phyloP scores from a whole-genome alignment of 192 early-diverging fungal genomes.

The Neocallimastix lanati region DNA sequence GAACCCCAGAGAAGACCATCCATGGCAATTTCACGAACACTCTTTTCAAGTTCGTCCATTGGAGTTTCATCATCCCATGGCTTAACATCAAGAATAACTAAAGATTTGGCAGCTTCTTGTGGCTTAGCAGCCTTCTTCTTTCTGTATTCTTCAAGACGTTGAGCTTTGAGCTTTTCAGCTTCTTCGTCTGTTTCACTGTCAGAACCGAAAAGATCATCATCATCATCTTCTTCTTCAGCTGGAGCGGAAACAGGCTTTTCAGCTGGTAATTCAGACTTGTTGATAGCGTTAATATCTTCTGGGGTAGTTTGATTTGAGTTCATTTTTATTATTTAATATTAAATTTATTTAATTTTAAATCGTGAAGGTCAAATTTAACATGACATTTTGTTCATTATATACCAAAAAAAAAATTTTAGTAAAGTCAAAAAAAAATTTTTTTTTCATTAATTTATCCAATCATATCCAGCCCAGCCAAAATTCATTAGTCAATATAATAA shows the following conservation, averaged over 20 bases:
- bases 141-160: conserved; percentile 77
- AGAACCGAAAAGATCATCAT: conserved; percentile 88
- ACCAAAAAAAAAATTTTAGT: too few species aligned
- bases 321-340: too few species aligned
- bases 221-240: conserved; percentile 73
- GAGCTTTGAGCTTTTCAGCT: conserved; percentile 66
- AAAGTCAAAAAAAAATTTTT: too few species aligned
- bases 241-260: conserved; percentile 25
- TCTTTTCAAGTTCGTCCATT: conserved; percentile 52
- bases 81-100: conserved; percentile 84
- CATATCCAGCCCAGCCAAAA: too few species aligned
- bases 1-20: conserved; percentile 81
- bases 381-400: too few species aligned
- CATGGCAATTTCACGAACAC: conserved; percentile 58
- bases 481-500: too few species aligned
- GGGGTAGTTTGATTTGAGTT: conserved; percentile 1
- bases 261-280: conserved; percentile 40
- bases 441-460: too few species aligned
- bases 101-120: conserved; percentile 75
- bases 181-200: conserved; percentile 83
- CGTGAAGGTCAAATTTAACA: too few species aligned
- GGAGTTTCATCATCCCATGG: conserved; percentile 84
- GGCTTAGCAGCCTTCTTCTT: conserved; percentile 76
- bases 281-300: conserved; percentile 4
- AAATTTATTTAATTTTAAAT: too few species aligned